Evolutionary conservation across 2,329 filamentous ascomycete species (phyloP), one percentile per base, ranked within the genome.

Genomic region (Apiospora malaysiana): DNA sequence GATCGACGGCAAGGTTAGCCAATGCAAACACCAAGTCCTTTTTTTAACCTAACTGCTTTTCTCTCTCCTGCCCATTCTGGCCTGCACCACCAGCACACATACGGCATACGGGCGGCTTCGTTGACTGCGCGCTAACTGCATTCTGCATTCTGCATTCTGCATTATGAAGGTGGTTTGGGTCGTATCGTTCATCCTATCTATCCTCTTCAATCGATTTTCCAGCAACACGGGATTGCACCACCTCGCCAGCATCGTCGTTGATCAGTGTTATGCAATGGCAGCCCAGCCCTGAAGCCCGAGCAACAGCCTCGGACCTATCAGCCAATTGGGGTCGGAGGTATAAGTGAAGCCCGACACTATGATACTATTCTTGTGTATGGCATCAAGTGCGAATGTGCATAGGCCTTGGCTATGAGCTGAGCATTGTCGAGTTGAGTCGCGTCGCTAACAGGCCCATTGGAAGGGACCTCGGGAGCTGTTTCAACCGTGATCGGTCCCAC

Each of bases 1-100:
- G 70, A 71, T 71, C 70, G 70, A 69, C 70, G 59, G 16, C 67
- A 40, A 45, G 56, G 56, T 63, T 63, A 40, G 56, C 56, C 56
- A 40, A 27, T 45, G 42, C 66, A 68, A 46, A n/a, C 42, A 51
- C 67, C 45, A 14, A 49, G n/a, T 16, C 18, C 27, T 68, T 9
- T 37, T 40, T n/a, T n/a, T n/a, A n/a, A n/a, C n/a, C n/a, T n/a
- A 25, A 43, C 40, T 45, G 32, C 37, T 45, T 65, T 37, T 51
- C 27, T 40, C 18, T 27, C 16, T 59, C 27, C 51, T 59, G 14
- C 25, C 16, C 21, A 18, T 59, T 25, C 47, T 6, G 47, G 47
- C 25, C 49, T 56, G 49, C 49, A 56, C 49, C 25, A 56, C 32
- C 49, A 16, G 49, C 9, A 56, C 49, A 14, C 49, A 8, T 32